Conservation (phyloP, 169 alveolate species). For the Besnoitia besnoiti region DNA sequence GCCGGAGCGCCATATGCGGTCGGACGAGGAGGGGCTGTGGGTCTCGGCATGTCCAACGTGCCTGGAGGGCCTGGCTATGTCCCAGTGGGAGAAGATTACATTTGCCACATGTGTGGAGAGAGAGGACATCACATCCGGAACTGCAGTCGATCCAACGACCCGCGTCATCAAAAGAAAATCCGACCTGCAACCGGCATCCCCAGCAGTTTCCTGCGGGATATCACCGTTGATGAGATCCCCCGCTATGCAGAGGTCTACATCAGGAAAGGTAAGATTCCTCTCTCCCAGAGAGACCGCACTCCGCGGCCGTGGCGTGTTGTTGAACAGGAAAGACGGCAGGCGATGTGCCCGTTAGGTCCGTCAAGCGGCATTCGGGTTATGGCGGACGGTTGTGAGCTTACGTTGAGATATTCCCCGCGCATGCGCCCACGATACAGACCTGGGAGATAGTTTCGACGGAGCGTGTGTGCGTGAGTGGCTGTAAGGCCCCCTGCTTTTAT, state of each 20-base stretch:
- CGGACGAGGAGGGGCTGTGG: background rate
- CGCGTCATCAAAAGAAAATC: slow-evolving; percentile 60
- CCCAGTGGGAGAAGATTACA: slow-evolving; percentile 49
- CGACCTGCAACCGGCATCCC: slow-evolving; percentile 67
- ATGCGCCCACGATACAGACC: no score
- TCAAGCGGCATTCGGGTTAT: no score
- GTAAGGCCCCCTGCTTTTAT: no score
- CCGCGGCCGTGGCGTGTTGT: no score
- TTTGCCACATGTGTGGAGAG: slow-evolving; percentile 66
- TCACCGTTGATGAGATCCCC: slow-evolving; percentile 50
- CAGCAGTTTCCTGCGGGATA: slow-evolving; percentile 49
- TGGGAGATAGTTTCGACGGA: no score
- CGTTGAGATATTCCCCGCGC: no score
- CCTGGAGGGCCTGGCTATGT: background rate
- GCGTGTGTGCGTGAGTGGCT: no score
- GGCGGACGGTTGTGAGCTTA: no score
- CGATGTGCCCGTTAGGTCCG: no score
- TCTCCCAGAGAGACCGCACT: no score
- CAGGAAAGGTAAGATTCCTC: slow-evolving; percentile 51
- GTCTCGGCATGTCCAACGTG: background rate
- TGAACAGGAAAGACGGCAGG: no score
- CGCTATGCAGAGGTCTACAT: slow-evolving; percentile 55
- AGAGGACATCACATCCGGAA: slow-evolving; percentile 56
- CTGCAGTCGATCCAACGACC: slow-evolving; percentile 56
- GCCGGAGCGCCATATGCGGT: no score